A percentile compares a stretch with the other conserved stretches of the same genome.
Evolutionary conservation across 2,329 filamentous ascomycete genomes (phyloP).

Genomic region (Conoideocrella luteorostrata): DNA sequence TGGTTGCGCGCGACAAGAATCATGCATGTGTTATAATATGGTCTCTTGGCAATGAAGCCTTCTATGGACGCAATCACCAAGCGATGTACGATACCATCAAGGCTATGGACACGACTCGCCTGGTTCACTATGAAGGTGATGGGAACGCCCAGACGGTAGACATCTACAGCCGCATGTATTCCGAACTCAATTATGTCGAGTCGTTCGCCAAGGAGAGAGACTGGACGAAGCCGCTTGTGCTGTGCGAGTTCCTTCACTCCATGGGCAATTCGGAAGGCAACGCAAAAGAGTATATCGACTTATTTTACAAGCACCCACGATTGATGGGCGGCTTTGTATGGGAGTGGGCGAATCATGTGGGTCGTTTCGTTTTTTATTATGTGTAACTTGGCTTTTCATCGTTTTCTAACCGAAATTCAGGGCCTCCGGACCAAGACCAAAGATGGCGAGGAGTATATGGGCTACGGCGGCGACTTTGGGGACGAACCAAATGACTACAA

Average conservation of each 20-base stretch:
- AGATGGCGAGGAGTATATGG: slow-evolving; percentile 43
- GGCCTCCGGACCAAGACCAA: slow-evolving; percentile 36
- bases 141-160: slow-evolving; percentile 51
- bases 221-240: slow-evolving; percentile 51
- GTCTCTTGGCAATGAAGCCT: slow-evolving; percentile 67
- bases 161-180: slow-evolving; percentile 62
- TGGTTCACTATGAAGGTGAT: slow-evolving; percentile 62
- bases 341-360: slow-evolving; percentile 55
- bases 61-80: slow-evolving; percentile 61
- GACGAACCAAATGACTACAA: slow-evolving; percentile 54
- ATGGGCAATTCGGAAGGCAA: slow-evolving; percentile 70
- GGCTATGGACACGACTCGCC: slow-evolving; percentile 46
- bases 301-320: slow-evolving; percentile 47
- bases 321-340: slow-evolving; percentile 59
- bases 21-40: slow-evolving; percentile 63
- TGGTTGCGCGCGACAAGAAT: slow-evolving; percentile 55
- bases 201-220: slow-evolving; percentile 32
- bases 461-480: slow-evolving; percentile 56
- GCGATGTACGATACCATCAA: slow-evolving; percentile 63
- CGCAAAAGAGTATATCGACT: slow-evolving; percentile 60
- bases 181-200: slow-evolving; percentile 39
- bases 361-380: not conserved
- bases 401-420: no score
- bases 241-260: slow-evolving; percentile 51
- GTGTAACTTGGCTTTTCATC: no score